A percentile compares a stretch with the other conserved stretches of the same genome.
These are phyloP conservation scores for Scorias spongiosa DNA, from an alignment of 2,329 filamentous ascomycete species.

Conservation along the genomic window DNA sequence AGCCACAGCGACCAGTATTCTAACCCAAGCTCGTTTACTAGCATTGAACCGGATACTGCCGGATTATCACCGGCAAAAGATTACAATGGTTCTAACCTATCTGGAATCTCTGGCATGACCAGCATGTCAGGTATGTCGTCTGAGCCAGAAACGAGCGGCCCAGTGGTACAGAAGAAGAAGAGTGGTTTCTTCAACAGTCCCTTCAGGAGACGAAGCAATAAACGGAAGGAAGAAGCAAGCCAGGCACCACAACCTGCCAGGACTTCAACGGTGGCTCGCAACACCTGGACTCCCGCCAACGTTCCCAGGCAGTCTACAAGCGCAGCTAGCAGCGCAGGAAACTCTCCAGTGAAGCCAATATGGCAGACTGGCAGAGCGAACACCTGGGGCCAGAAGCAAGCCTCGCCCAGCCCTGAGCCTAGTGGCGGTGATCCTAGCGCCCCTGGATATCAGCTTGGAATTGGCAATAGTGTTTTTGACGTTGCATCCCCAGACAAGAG, in stretches of 20 bases:
- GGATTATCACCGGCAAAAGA: conserved; percentile 60
- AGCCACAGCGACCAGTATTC: conserved; percentile 68
- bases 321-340: conserved; percentile 20
- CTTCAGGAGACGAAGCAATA: conserved; percentile 74
- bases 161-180: conserved; percentile 48
- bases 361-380: conserved; percentile 12
- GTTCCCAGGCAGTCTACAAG: conserved; percentile 24
- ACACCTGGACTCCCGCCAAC: conserved; percentile 37
- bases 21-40: conserved; percentile 76
- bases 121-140: conserved; percentile 21
- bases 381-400: conserved; percentile 18
- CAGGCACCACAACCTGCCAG: conserved; percentile 22
- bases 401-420: conserved; percentile 30
- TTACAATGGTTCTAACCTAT: conserved; percentile 21
- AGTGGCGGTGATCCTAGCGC: conserved; percentile 73
- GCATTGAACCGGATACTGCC: conserved; percentile 61
- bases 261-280: conserved; percentile 27
- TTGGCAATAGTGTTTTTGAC: conserved; percentile 91
- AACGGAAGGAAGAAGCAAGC: conserved; percentile 52
- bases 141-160: conserved; percentile 41
- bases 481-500: conserved; percentile 59
- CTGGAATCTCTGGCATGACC: conserved; percentile 7
- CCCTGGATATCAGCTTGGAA: conserved; percentile 81
- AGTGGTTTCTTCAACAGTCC: conserved; percentile 90
- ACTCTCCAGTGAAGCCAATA: conserved; percentile 23